These are phyloP conservation scores for Alternaria rosae DNA, from an alignment of 2,329 filamentous ascomycete species.

Conservation along the genomic window DNA sequence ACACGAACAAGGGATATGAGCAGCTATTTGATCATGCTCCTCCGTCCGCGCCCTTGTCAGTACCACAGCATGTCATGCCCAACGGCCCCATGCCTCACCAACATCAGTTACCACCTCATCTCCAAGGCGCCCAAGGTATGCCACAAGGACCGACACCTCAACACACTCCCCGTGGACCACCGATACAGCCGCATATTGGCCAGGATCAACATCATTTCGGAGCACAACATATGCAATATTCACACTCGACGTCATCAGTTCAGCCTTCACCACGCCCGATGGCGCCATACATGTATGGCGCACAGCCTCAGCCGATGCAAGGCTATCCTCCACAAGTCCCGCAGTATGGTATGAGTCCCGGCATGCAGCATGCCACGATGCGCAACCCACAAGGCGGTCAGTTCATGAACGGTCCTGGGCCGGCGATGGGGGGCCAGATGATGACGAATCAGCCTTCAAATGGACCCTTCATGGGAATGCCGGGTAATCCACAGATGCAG, in stretches of 20 bases:
- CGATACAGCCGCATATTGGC: conserved; percentile 75
- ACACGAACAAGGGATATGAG: conserved; percentile 78
- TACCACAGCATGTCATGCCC: conserved; percentile 65
- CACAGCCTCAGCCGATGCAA: conserved; percentile 63
- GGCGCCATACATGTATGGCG: conserved; percentile 74
- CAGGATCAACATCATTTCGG: conserved; percentile 76
- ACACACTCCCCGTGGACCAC: conserved; percentile 79
- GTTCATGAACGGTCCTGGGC: conserved; percentile 74
- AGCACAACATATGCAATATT: conserved; percentile 86
- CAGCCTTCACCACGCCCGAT: conserved; percentile 84
- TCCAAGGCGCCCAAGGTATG: conserved; percentile 74
- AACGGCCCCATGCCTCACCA: conserved; percentile 80
- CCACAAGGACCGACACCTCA: conserved; percentile 75
- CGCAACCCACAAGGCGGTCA: conserved; percentile 77
- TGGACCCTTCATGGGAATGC: conserved; percentile 74
- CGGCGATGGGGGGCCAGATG: conserved; percentile 74
- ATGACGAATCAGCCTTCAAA: conserved; percentile 79
- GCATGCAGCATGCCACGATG: conserved; percentile 73
- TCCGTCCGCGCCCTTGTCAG: conserved; percentile 64
- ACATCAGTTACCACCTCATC: conserved; percentile 82
- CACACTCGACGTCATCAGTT: conserved; percentile 78
- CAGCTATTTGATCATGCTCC: conserved; percentile 79
- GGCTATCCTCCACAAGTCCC: conserved; percentile 67
- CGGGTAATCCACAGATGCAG: conserved; percentile 74
- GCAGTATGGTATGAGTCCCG: conserved; percentile 73